Base-by-base conservation (phyloP, 768 basidiomycete genomes). In the Jaapia argillacea region DNA sequence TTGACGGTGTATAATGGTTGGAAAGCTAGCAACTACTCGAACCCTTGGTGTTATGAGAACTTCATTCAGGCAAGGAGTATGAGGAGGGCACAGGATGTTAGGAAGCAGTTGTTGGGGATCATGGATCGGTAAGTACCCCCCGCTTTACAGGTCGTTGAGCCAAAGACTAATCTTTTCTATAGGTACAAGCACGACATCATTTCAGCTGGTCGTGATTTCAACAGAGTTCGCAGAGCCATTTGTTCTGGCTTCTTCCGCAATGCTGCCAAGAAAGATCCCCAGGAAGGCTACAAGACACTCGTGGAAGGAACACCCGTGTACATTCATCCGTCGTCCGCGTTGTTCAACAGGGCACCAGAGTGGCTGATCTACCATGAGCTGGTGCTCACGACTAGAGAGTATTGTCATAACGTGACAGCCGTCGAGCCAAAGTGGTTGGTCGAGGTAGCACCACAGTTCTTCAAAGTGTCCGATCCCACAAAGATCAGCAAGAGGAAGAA, bases 21-120 rank as follows among this genome's bases (percentile, higher is more conserved):
- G 96, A 96, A 97, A 58, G 81, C 73, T 4, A 88, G 85, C 46
- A 96, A 87, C 59, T 98, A 96, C 58, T 91, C 90, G 25, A 94
- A 96, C 60, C 92, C 94, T 4, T 99, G 96, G 96, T 98, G 96
- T 59, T 94, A 91, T 51, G 93, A 98, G 65, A 98, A 98, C 62
- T 99, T 93, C 56, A 96, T 98, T 40, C 96, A 98, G 61, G 94
- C 91, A 7, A 74, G 96, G 58, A 96, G 90, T 52, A 93, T 99
- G 91, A 75, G 90, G 45, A 74, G 93, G 4, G 96, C 94, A 4
- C 93, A 98, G 62, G 96, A 99, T 71, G 91, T 99, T 6, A 71
- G 96, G 46, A 99, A 99, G 59, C 96, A 99, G 64, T 64, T 99
- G 43, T 70, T 98, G 33, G 96, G 96, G 48, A 98, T 99, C 60